Base-by-base conservation (phyloP, 805 yeast species). In the Clavispora fructus region DNA sequence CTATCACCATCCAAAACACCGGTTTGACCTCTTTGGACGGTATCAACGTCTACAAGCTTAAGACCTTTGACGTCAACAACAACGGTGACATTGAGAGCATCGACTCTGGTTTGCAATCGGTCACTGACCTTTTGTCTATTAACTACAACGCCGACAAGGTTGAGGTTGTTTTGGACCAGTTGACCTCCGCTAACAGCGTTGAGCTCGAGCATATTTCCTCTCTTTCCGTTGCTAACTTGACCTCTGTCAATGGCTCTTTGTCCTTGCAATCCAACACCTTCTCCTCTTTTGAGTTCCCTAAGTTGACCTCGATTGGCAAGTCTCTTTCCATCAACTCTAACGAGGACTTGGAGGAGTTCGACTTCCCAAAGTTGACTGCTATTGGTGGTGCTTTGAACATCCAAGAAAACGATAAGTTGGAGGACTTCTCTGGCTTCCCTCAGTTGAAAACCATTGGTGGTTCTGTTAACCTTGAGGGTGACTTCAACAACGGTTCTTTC, bases 341-440 rank as follows among this genome's bases (percentile, higher is more conserved):
- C 79, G 77, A 79, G 52, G 78, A 85, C 45, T 80, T 94, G 68
- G 78, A 79, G 59, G 77, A 73, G 58, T 56, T 87, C 49, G 81
- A 83, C 55, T 85, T 89, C 77, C 74, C 86, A 43, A 67, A 77
- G 64, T 80, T 94, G 70, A 75, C 82, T 51, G 54, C 78, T 42
- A 74, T 94, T 61, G 95, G 92, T 67, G 98, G 99, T 80, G 99
- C 97, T 70, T 87, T 94, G 69, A 83, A 79, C 60, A 74, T 94
- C 64, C 81, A 87, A 54, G 88, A 90, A 82, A 94, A 94, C 85
- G 73, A 87, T 55, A 69, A 77, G 45, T 82, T 92, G 65, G 68
- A 64, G 42, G 59, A 76, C 48, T 74, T 92, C 64, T 74, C 75
- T 48, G 92, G 89, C 64, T 87, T 94, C 81, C 82, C 83, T 58